These are phyloP conservation scores for Xerocomellus chrysenteron DNA, from an alignment of 768 basidiomycete genomes.

Conservation along the genomic window DNA sequence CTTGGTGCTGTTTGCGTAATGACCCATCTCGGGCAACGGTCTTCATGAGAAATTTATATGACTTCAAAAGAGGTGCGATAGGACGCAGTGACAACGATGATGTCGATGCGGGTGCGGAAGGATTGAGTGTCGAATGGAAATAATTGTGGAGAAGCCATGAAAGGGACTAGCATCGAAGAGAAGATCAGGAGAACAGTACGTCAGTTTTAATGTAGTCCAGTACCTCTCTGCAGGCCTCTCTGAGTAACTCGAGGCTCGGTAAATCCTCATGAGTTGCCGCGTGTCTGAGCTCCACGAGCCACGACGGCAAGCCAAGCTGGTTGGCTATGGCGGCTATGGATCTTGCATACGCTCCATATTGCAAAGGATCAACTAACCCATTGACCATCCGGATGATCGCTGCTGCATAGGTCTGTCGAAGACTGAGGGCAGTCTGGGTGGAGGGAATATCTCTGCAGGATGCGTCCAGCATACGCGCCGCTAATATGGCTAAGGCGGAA, in stretches of 20 bases:
- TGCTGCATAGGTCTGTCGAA: slow-evolving; percentile 78
- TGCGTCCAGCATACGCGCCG: slow-evolving; percentile 57
- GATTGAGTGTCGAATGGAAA: slow-evolving; percentile 74
- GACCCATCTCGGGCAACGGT: slow-evolving; percentile 63
- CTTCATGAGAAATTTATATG: slow-evolving; percentile 73
- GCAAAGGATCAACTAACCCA: slow-evolving; percentile 91
- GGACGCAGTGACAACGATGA: slow-evolving; percentile 45
- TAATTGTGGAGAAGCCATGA: slow-evolving; percentile 83
- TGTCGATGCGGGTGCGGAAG: slow-evolving; percentile 38
- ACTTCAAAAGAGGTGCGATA: slow-evolving; percentile 64
- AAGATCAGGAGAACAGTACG: background rate
- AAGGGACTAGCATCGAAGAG: slow-evolving; percentile 56
- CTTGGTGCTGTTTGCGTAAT: slow-evolving; percentile 48
- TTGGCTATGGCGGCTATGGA: slow-evolving; percentile 87
- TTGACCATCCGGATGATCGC: slow-evolving; percentile 90
- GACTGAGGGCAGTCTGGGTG: slow-evolving; percentile 40
- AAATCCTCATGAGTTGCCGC: slow-evolving; percentile 96
- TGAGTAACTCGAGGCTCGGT: slow-evolving; percentile 76
- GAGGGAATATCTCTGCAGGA: slow-evolving; percentile 16
- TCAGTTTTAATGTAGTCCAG: slow-evolving; percentile 1
- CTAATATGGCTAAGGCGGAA: slow-evolving; percentile 62
- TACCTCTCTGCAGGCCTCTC: slow-evolving; percentile 76
- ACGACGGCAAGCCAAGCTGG: slow-evolving; percentile 81
- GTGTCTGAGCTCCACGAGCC: slow-evolving; percentile 92
- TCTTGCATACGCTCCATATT: slow-evolving; percentile 84